Conservation (phyloP, 2,329 filamentous ascomycete species). For the Herpotrichia juniperi region DNA sequence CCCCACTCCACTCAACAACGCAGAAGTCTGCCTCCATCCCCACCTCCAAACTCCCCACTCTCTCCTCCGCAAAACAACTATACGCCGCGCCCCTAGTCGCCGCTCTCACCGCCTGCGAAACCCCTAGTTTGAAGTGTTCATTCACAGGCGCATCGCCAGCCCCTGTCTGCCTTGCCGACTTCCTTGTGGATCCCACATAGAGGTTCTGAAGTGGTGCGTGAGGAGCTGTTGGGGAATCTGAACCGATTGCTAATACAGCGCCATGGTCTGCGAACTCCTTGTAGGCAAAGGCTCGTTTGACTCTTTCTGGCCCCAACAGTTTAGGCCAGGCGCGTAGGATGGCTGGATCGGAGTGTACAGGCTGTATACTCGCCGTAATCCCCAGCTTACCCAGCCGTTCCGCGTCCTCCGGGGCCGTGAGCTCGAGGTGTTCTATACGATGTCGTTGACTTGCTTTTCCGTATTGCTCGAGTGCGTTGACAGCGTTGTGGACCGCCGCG, state of each 20-base stretch:
- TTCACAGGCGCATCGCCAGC: slow-evolving; percentile 54
- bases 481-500: slow-evolving; percentile 61
- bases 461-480: slow-evolving; percentile 59
- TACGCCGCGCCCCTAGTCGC: slow-evolving; percentile 63
- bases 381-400: slow-evolving; percentile 62
- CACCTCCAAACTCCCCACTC: slow-evolving; percentile 58
- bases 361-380: slow-evolving; percentile 88
- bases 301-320: slow-evolving; percentile 60
- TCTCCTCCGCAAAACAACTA: slow-evolving; percentile 62
- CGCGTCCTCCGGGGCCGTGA: slow-evolving; percentile 62
- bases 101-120: slow-evolving; percentile 61
- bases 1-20: slow-evolving; percentile 59
- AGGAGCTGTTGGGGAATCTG: slow-evolving; percentile 65
- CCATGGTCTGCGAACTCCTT: slow-evolving; percentile 63
- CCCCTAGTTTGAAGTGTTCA: slow-evolving; percentile 58
- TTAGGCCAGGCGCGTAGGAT: slow-evolving; percentile 67
- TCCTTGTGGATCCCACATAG: slow-evolving; percentile 65
- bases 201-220: slow-evolving; percentile 61
- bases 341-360: slow-evolving; percentile 83
- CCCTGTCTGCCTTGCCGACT: slow-evolving; percentile 58
- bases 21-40: slow-evolving; percentile 66
- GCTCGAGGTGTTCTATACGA: slow-evolving; percentile 69
- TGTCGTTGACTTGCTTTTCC: slow-evolving; percentile 58
- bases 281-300: slow-evolving; percentile 67
- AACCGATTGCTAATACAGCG: slow-evolving; percentile 62